Evolutionary conservation across 2,329 filamentous ascomycete genomes (phyloP), one percentile per base, ranked within the genome.

Genomic region (Fusarium metavorans): DNA sequence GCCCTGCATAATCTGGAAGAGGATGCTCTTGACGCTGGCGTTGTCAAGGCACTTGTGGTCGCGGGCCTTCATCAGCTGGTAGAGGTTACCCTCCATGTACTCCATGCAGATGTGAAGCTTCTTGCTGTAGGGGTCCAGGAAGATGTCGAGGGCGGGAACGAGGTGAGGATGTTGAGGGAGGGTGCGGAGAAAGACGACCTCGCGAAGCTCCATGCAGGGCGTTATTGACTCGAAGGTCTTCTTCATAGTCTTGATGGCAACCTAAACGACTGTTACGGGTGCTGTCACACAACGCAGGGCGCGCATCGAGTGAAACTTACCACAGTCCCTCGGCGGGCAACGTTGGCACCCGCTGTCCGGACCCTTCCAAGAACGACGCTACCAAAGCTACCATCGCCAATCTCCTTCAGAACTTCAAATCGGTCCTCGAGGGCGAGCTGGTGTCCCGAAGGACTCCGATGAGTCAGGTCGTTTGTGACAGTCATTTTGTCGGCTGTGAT

Each of bases 181-280:
- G 13, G 95, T 96, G 80, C 95, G 92, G 56, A 99, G 87, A 84
- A 99, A 99, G 82, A 99, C 97, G 75, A 99, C 97, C 84, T 99
- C 97, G 72, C 97, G 93, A 64, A 99, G 90, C 84, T 99, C 97
- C 74, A 98, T 86, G 83, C 97, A 99, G 62, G 95, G 93, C 18
- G 90, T 87, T 81, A 98, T 95, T 2, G 94, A 97, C 78, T 98
- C 95, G 79, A 98, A 99, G 0, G 93, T 95, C 90, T 99, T 99
- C 89, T 99, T 99, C 97, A 99, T 99, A 7, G 97, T 98, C 86
- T 99, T 99, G 86, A 99, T 98, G 50, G 97, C 97, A 79, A 99
- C 94, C 97, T 98, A 65, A 48, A 67, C 64, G 66, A 66, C 45
- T 56, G 72, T 78, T 72, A 77, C 62, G 52, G 34, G 62, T 57